phyloP scores from a whole-genome alignment of 352 stramenopile species.

The Peronospora farinosa region DNA sequence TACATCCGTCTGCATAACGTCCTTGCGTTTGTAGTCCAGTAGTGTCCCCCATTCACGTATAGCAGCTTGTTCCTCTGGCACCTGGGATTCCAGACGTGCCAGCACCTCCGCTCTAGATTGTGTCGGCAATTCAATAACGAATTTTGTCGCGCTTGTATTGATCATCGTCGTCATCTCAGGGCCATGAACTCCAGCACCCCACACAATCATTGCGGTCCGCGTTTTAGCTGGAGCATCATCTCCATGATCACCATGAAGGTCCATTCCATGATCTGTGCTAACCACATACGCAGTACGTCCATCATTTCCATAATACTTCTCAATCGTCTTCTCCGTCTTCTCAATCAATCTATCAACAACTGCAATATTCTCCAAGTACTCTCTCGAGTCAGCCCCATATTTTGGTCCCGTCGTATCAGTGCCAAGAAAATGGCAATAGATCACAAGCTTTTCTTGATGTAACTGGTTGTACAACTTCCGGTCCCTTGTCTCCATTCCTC shows the following conservation, averaged over 20 bases:
- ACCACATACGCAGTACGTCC: conserved; percentile 65
- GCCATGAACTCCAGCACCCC: conserved; percentile 57
- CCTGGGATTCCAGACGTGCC: conserved; percentile 38
- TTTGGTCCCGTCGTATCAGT: conserved; percentile 79
- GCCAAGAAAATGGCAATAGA: conserved; percentile 81
- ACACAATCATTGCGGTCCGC: conserved; percentile 65
- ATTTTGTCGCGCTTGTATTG: conserved; percentile 10
- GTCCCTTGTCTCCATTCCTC: conserved; percentile 18
- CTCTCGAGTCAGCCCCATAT: conserved; percentile 52
- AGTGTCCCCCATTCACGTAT: conserved; percentile 41
- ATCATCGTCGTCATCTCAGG: conserved; percentile 10
- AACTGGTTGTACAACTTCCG: conserved; percentile 40
- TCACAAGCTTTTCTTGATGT: conserved; percentile 44
- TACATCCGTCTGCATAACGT: conserved; percentile 81
- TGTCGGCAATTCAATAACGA: conserved; percentile 57
- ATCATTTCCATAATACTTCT: conserved; percentile 65
- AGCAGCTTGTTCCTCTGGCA: conserved; percentile 37
- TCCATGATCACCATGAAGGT: conserved; percentile 65
- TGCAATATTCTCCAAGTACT: conserved; percentile 77
- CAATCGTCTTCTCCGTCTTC: conserved; percentile 45
- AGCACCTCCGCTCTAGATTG: conserved; percentile 50
- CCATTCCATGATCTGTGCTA: conserved; percentile 80
- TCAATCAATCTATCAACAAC: conserved; percentile 73
- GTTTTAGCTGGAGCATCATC: conserved; percentile 72
- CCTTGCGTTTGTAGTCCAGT: conserved; percentile 42